Conservation (phyloP, 1,139 yeast genomes). For the Komagataea norvegica region DNA sequence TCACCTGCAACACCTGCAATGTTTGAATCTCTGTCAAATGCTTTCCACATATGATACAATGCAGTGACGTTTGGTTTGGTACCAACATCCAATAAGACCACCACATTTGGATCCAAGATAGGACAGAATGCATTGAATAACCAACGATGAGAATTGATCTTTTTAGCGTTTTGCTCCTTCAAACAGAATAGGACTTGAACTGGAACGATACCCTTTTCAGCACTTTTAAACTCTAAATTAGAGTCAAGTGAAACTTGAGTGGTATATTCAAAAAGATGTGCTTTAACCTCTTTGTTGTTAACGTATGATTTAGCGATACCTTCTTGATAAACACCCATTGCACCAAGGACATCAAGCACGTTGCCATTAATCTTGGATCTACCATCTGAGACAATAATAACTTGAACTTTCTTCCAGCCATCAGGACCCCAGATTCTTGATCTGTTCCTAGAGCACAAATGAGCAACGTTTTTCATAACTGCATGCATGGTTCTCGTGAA, state of each 20-base stretch:
- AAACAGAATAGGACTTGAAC: conserved; percentile 88
- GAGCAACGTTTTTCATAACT: conserved; percentile 87
- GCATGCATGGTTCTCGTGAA: conserved; percentile 92
- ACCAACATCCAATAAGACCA: conserved; percentile 84
- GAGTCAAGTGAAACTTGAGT: conserved; percentile 85
- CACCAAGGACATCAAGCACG: conserved; percentile 79
- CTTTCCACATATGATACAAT: conserved; percentile 90
- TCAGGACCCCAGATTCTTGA: conserved; percentile 92
- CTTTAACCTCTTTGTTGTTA: conserved; percentile 82
- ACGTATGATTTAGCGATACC: conserved; percentile 93
- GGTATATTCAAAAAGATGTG: conserved; percentile 91
- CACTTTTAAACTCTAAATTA: conserved; percentile 73
- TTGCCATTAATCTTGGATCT: conserved; percentile 80
- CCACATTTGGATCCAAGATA: conserved; percentile 79
- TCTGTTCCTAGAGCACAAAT: conserved; percentile 71
- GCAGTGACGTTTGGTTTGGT: conserved; percentile 85
- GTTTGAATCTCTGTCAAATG: conserved; percentile 90
- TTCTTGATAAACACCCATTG: conserved; percentile 94
- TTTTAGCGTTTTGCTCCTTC: conserved; percentile 83
- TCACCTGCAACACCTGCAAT: conserved; percentile 99
- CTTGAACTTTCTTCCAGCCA: conserved; percentile 94
- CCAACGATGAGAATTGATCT: conserved; percentile 95
- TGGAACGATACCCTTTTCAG: conserved; percentile 82
- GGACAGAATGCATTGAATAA: conserved; percentile 91
- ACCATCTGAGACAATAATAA: conserved; percentile 87